Base-by-base conservation (phyloP, 805 yeast genomes). In the Candida koratica region DNA sequence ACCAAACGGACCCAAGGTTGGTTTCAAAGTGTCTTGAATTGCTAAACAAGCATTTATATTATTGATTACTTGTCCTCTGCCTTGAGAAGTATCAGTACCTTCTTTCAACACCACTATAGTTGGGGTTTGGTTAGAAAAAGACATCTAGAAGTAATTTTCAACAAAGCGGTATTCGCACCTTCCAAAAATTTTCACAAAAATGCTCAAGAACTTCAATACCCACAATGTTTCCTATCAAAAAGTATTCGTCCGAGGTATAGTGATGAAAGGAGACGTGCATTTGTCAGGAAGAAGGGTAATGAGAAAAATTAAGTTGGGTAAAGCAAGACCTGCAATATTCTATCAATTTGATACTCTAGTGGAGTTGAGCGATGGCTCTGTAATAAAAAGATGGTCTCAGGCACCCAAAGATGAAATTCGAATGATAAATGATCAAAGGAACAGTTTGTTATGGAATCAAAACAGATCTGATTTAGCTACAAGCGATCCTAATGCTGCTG, bases 21-120 rank as follows among this genome's bases (percentile, higher is more conserved):
- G 88, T 50, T 84, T 82, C 53, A 93, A 71, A 19, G 97, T 87
- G 49, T 93, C 98, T 67, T 93, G 97, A 46, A 93, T 86, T 19
- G 98, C 97, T 44, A 90, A 61, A 64, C 98, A 93, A 3, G 98
- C 97, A 68, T 90, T 90, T 58, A 93, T 93, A 55, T 93, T 93
- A 46, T 90, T 84, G 51, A 93, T 79, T 48, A 88, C 84, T 69
- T 93, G 98, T 16, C 97, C 97, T 47, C 81, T 78, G 24, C 99
- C 99, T 61, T 93, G 99, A 11, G 96, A 84, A 20, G 95, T 69
- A 56, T 93, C 98, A 4, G 99, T 93, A 35, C 99, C 99, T 63
- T 93, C 99, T 59, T 89, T 90, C 43, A 93, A 78, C 36, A 93
- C 97, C 44, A 93, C 97, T 51, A 90, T 85, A n/a, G 98, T 90